Conservation (phyloP, 371 early-diverging fungal species). For the Cokeromyces recurvatus region DNA sequence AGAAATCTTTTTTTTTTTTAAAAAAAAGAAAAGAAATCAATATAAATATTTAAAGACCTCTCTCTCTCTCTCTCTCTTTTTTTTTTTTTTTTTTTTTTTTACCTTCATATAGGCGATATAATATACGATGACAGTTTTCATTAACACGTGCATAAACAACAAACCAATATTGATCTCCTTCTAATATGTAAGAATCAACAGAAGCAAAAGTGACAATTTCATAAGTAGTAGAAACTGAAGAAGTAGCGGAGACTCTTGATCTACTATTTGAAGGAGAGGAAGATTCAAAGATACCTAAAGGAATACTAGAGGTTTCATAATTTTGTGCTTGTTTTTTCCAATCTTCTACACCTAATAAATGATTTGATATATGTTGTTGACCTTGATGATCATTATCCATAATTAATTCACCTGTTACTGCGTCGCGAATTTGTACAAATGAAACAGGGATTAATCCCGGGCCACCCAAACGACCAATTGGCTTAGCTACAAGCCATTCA, state of each 20-base stretch:
- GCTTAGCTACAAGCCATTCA: constrained; percentile 84
- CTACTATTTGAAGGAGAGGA: neutral
- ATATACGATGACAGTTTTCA: constrained; percentile 41
- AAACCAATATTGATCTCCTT: constrained; percentile 61
- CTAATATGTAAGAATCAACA: constrained; percentile 52
- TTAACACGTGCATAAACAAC: constrained; percentile 47
- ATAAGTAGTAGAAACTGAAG: neutral
- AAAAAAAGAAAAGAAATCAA: no score
- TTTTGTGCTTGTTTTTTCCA: constrained; percentile 60
- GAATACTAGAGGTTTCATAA: constrained; percentile 49
- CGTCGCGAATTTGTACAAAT: constrained; percentile 73
- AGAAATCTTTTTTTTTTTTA: constrained; percentile 69
- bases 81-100: neutral
- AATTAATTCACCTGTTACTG: constrained; percentile 55
- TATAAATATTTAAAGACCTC: no score
- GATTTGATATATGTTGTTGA: no score
- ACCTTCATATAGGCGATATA: constrained; percentile 65
- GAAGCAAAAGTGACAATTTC: constrained; percentile 40
- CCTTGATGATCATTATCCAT: constrained; percentile 48
- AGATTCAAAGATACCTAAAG: constrained; percentile 13
- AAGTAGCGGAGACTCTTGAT: neutral
- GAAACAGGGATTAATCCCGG: constrained; percentile 80
- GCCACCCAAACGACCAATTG: constrained; percentile 58
- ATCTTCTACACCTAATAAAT: constrained; percentile 63
- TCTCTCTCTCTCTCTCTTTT: no score